Base-by-base conservation (phyloP, 129 eudicot species). In the Chrysanthemum seticuspe region DNA sequence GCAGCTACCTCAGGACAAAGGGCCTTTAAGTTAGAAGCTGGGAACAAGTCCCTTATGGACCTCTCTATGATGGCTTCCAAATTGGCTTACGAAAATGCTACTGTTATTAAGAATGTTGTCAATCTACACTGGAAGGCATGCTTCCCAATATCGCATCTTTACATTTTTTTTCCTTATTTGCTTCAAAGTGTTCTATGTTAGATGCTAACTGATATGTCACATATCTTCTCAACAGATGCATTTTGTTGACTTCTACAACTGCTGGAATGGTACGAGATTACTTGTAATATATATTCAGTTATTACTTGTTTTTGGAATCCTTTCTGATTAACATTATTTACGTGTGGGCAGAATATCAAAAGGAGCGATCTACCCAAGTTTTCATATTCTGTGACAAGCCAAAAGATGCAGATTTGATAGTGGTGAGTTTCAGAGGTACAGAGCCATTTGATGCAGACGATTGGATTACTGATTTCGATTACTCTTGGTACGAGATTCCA, bases 401-500 rank as follows among this genome's bases (percentile, higher is more conserved):
- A 10, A 78, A 25, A 76, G 93, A 94, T 67, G 96, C 97, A 49
- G 72, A 86, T 65, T 68, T 90, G 88, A 88, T 94, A 70, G 62
- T 90, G 45, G 70, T 94, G 13, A 84, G 91, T 82, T 94, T 94
- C 74, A 75, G 98, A 76, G 98, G 98, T 52, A 94, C 97, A 5
- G 98, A 94, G 85, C 98, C 97, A 5, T 94, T 88, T 66, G 97
- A 90, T 72, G 96, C 93, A 34, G 88, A 88, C 60, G 98, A 86
- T 51, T 94, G 98, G 98, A 84, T 84, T 69, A 87, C 97, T 1
- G 97, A 94, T 77, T 87, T 94, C 27, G 97, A 94, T 67, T 86
- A 84, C 79, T 94, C 98, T 72, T 94, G 98, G 98, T 90, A 87
- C 27, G 91, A 90, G 50, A 78, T 94, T 34, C 97, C 96, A 19